Evolutionary conservation across 2,329 filamentous ascomycete species (phyloP), one percentile per base, ranked within the genome.

Genomic region (Aureobasidium sp.): DNA sequence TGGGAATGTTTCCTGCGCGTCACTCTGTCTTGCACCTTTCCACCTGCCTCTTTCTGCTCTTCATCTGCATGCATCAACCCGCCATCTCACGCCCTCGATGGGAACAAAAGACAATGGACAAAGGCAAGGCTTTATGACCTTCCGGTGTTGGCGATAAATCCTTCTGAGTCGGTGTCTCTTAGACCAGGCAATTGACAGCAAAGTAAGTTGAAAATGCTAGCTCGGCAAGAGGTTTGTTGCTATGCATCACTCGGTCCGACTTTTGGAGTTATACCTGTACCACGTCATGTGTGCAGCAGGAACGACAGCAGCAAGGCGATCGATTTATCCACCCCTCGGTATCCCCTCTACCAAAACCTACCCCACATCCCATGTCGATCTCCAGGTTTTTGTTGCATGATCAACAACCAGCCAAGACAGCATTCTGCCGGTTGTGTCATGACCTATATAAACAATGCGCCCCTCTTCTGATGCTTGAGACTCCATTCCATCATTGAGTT

Each of bases 301-400:
- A 53, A 38, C 15, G 15, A 38, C 19, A n/a, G n/a, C n/a, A n/a
- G n/a, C n/a, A 51, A 38, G 31, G 40, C 40, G 13, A 37, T 8
- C 31, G 21, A 21, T 25, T 37, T 27, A 27, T 53, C 49, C 49
- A 53, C 49, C 35, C 38, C 35, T 53, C 17, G 47, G 19, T 37
- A 4, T n/a, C 15, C 17, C n/a, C 19, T 37, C 19, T 23, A 37
- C 19, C 17, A 21, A 6, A 42, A 31, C 10, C 13, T 55, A 55
- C 51, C 38, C 51, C 51, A 55, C 51, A 43, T 33, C 51, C 7
- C 51, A 55, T 45, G 51, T n/a, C 35, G 51, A 55, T 55, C 51
- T 55, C 38, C 38, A 55, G n/a, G 11, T 43, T 35, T 45, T 19
- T 2, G n/a, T 23, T 10, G 17, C 50, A 29, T 33, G 38, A 55